Base-by-base conservation (phyloP, 371 early-diverging fungal species). In the Mortierella sp. region DNA sequence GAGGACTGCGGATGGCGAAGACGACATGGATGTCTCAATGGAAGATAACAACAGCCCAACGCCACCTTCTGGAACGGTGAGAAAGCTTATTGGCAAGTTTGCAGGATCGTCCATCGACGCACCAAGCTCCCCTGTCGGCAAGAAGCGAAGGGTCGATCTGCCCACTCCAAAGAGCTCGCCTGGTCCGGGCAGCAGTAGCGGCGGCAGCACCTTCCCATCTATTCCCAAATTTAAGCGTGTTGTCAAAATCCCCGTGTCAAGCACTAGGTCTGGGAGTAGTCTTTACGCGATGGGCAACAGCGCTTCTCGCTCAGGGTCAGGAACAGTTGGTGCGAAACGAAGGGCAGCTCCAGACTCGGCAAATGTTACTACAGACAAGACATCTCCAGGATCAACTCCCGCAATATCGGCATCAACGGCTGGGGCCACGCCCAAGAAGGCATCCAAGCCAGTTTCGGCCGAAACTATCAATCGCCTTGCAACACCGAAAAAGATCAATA, bases 391-490 rank as follows among this genome's bases (percentile, higher is more conserved):
- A 55, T 77, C 73, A 41, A 81, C 72, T 68, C 58, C 75, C 63
- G 29, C 74, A 12, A 46, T 65, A 14, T 70, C 83, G n/a, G 77
- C 88, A 27, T 56, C 88, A 38, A 76, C 74, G 27, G 60, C 72
- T 21, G 75, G 83, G 56, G 73, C 72, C 16, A 78, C 75, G 55
- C 78, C 35, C 70, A 77, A 27, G 72, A 76, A 56, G 79, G 27
- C 32, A 18, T 29, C 72, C 4, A 78, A 55, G 70, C 24, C 73
- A 41, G 74, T 84, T 16, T 81, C 86, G 11, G 83, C 72, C 12
- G 86, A 80, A 35, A 82, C 82, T 41, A 82, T 86, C 77, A 88
- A 82, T 76, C 80, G 83, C 46, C 75, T 83, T 56, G 80, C 87
- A n/a, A 87, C 78, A 16, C 83, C 85, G 27, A 86, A 86, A 49